Conservation (phyloP, 2,329 filamentous ascomycete species). For the Proliferodiscus dingleyae region DNA sequence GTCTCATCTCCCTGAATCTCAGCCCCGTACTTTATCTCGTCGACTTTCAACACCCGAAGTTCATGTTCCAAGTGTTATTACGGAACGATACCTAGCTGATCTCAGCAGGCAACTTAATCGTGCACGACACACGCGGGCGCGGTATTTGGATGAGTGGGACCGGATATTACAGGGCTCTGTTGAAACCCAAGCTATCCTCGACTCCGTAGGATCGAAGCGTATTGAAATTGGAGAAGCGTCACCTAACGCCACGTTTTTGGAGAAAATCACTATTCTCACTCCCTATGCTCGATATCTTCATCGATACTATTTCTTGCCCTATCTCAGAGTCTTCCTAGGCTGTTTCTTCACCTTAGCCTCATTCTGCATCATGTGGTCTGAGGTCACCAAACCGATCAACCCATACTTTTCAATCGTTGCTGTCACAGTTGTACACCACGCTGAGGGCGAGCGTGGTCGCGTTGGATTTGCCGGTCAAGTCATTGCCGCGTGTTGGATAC, state of each 20-base stretch:
- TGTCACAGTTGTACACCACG: slow-evolving; percentile 52
- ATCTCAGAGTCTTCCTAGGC: slow-evolving; percentile 60
- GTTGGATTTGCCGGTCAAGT: slow-evolving; percentile 84
- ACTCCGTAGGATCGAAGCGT: slow-evolving; percentile 74
- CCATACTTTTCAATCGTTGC: slow-evolving; percentile 69
- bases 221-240: slow-evolving; percentile 67
- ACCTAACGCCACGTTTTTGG: slow-evolving; percentile 49
- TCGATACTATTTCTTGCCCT: slow-evolving; percentile 69
- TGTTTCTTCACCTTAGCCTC: slow-evolving; percentile 69
- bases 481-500: slow-evolving; percentile 80
- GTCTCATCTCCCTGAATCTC: slow-evolving; percentile 61
- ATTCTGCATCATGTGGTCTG: slow-evolving; percentile 83
- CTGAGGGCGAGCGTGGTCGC: slow-evolving; percentile 62
- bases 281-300: slow-evolving; percentile 78
- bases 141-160: slow-evolving; percentile 85
- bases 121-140: slow-evolving; percentile 74
- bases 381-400: slow-evolving; percentile 78
- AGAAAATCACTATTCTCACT: slow-evolving; percentile 59
- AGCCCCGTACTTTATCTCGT: slow-evolving; percentile 39
- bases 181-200: slow-evolving; percentile 73
- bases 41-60: slow-evolving; percentile 40
- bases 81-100: slow-evolving; percentile 87
- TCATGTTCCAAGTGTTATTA: slow-evolving; percentile 74
- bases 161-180: slow-evolving; percentile 68
- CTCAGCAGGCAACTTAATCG: slow-evolving; percentile 76